phyloP scores from a whole-genome alignment of 345 rosid species.

The Brassica incana region DNA sequence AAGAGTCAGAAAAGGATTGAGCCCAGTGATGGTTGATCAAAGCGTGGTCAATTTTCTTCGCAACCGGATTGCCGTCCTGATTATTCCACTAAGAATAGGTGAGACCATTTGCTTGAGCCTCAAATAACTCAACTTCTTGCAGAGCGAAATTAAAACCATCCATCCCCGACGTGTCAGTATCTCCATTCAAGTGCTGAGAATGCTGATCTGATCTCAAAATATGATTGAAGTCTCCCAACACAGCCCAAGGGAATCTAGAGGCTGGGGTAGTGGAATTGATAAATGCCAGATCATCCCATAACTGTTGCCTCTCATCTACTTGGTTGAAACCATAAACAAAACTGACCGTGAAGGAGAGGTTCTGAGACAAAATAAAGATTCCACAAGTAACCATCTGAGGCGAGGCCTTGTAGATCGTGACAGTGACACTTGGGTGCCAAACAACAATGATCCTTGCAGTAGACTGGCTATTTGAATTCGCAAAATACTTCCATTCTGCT shows the following conservation, averaged over 20 bases:
- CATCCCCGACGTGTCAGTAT: neutral
- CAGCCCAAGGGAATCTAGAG: neutral
- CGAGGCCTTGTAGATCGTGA: neutral
- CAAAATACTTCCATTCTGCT: neutral
- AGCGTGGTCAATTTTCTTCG: neutral
- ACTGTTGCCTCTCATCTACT: neutral
- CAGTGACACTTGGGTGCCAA: neutral
- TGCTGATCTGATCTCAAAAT: neutral
- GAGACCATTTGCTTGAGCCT: neutral
- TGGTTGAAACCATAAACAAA: neutral
- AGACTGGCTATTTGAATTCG: neutral
- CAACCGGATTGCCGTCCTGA: neutral
- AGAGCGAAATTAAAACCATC: neutral
- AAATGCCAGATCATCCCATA: neutral
- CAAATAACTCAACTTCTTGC: neutral
- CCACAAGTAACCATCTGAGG: neutral
- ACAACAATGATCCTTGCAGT: neutral
- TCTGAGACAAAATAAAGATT: neutral
- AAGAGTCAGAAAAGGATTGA: neutral
- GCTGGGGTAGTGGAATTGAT: neutral
- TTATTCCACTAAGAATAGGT: neutral
- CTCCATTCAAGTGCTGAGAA: neutral
- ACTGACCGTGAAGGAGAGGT: neutral
- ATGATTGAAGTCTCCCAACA: neutral
- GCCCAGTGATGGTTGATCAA: neutral